Evolutionary conservation across 164 flowering plant genomes (phyloP).

Genomic region (Macadamia integrifolia): DNA sequence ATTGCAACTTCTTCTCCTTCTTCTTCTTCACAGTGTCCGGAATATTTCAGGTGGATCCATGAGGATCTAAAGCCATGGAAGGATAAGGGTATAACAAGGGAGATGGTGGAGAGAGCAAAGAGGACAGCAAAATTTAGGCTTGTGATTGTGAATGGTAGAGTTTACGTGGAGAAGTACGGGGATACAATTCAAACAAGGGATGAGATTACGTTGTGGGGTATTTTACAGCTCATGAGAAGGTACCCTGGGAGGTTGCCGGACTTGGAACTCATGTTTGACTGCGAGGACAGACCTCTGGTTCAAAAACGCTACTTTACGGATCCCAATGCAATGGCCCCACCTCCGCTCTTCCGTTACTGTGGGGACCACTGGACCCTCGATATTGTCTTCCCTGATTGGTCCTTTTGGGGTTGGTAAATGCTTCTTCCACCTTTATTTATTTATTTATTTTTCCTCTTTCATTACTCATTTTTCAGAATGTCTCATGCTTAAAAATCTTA

Average conservation of each 20-base stretch:
- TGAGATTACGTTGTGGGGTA: conserved; percentile 47
- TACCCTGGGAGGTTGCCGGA: conserved; percentile 45
- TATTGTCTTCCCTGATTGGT: conserved; percentile 54
- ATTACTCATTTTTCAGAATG: too few relatives aligned
- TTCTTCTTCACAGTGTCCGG: conserved; percentile 24
- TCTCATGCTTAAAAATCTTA: too few relatives aligned
- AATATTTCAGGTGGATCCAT: conserved; percentile 54
- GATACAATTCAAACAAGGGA: conserved; percentile 36
- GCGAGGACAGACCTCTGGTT: conserved; percentile 35
- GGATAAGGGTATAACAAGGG: conserved; percentile 34
- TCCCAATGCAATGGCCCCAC: conserved; percentile 22
- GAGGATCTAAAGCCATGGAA: conserved; percentile 48
- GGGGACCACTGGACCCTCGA: conserved; percentile 20
- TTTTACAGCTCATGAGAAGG: conserved; percentile 39
- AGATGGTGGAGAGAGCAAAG: conserved; percentile 31
- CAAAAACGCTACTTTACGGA: conserved; percentile 6
- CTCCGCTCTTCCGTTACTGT: conserved; percentile 41
- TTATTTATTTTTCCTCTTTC: background rate
- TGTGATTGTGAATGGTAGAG: conserved; percentile 27
- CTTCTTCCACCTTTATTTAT: background rate
- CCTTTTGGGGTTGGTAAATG: conserved; percentile 78
- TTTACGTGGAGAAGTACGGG: conserved; percentile 28
- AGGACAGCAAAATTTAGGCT: conserved; percentile 27
- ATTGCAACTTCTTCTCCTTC: background rate
- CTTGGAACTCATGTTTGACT: conserved; percentile 43